A percentile compares a stretch with the other conserved stretches of the same genome.
phyloP scores from a whole-genome alignment of 1,284 basidiomycete species.

The Phylloboletellus chloephorus region DNA sequence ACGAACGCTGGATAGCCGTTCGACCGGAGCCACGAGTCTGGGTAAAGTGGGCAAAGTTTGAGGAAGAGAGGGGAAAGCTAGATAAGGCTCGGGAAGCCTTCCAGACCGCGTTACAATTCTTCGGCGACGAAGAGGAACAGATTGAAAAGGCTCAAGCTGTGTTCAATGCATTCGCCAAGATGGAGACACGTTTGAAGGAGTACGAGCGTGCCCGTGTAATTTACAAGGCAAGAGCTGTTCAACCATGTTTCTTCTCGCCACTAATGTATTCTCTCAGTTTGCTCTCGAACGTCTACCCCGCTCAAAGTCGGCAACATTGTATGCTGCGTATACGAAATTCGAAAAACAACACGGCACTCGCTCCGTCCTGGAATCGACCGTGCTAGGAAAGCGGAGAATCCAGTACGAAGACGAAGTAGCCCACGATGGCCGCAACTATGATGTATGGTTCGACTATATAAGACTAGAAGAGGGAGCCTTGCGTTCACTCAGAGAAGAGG shows the following conservation, averaged over 20 bases:
- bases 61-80: slow-evolving; percentile 82
- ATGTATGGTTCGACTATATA: slow-evolving; percentile 97
- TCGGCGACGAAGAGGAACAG: slow-evolving; percentile 95
- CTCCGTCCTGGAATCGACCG: slow-evolving; percentile 85
- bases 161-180: slow-evolving; percentile 94
- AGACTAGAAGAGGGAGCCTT: slow-evolving; percentile 89
- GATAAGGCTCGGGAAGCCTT: slow-evolving; percentile 96
- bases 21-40: slow-evolving; percentile 93
- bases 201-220: slow-evolving; percentile 95
- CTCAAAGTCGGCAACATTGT: slow-evolving; percentile 82
- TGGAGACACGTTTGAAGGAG: slow-evolving; percentile 95
- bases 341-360: slow-evolving; percentile 97
- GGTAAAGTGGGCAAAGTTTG: slow-evolving; percentile 97
- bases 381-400: slow-evolving; percentile 92
- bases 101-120: slow-evolving; percentile 94
- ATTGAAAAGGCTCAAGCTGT: slow-evolving; percentile 96
- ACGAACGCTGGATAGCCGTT: slow-evolving; percentile 92
- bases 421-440: slow-evolving; percentile 90
- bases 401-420: slow-evolving; percentile 94
- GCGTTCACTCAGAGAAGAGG: slow-evolving; percentile 71
- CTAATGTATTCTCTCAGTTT: slow-evolving; percentile 51
- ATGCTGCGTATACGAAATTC: slow-evolving; percentile 92
- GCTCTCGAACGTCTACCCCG: slow-evolving; percentile 87
- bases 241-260: neutral
- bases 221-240: slow-evolving; percentile 69